A percentile compares a stretch with the other conserved stretches of the same genome.
Conservation (phyloP, 345 rosid species). For the Citrus sp. region DNA sequence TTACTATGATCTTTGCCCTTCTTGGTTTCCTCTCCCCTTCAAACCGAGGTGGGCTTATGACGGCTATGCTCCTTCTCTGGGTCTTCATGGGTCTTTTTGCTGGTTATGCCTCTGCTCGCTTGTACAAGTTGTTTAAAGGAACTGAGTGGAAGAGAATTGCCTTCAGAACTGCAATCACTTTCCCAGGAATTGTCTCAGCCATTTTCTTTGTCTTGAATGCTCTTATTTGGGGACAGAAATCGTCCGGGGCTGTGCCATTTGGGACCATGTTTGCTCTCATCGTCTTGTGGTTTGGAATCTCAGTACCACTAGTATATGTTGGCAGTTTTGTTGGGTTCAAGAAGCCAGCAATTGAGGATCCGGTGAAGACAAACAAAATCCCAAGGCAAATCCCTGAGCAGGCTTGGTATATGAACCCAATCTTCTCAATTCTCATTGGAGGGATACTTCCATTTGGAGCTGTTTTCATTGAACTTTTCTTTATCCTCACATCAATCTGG, state of each 20-base stretch:
- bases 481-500: constrained; percentile 88
- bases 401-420: constrained; percentile 84
- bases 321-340: constrained; percentile 68
- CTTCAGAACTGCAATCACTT: constrained; percentile 65
- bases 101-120: constrained; percentile 59
- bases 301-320: constrained; percentile 66
- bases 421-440: constrained; percentile 70
- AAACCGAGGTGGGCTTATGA: constrained; percentile 84
- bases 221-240: constrained; percentile 83
- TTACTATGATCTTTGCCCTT: constrained; percentile 72
- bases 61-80: constrained; percentile 80
- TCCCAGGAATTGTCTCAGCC: constrained; percentile 62
- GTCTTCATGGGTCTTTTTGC: constrained; percentile 85
- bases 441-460: constrained; percentile 84
- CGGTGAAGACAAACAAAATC: constrained; percentile 77
- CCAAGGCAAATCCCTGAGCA: constrained; percentile 85
- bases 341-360: constrained; percentile 71
- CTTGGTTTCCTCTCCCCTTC: constrained; percentile 82
- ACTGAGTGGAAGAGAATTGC: constrained; percentile 75
- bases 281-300: constrained; percentile 77
- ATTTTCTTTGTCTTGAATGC: constrained; percentile 69
- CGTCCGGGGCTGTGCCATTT: constrained; percentile 83
- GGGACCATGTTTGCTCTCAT: constrained; percentile 86
- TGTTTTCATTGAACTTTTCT: constrained; percentile 80
- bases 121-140: constrained; percentile 79